Evolutionary conservation across 192 early-diverging fungal species (phyloP).

Genomic region (Coemansia sp.): DNA sequence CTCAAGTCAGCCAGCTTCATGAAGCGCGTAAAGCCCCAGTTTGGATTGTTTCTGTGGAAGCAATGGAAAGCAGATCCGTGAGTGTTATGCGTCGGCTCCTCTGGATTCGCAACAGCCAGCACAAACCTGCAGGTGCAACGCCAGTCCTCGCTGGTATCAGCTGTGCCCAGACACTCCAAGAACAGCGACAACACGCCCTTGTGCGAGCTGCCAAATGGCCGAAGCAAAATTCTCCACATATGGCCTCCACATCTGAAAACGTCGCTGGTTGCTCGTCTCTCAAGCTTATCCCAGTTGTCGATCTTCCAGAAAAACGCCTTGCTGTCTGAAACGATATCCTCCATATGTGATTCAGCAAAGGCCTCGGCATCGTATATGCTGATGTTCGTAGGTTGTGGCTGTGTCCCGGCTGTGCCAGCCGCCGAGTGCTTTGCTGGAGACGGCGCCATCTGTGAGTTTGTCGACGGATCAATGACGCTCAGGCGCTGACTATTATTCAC

Average conservation of each 20-base stretch:
- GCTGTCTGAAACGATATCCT: conserved; percentile 50
- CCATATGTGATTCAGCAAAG: conserved; percentile 46
- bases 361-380: conserved; percentile 50
- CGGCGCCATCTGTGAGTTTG: neutral
- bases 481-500: neutral
- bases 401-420: neutral
- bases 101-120: conserved; percentile 75
- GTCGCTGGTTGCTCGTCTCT: conserved; percentile 46
- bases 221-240: conserved; percentile 81
- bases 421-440: neutral
- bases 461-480: neutral
- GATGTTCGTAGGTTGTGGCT: conserved; percentile 12
- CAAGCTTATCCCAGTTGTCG: conserved; percentile 50
- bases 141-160: conserved; percentile 63
- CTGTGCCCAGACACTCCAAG: conserved; percentile 82
- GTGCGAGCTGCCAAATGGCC: conserved; percentile 84
- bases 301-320: conserved; percentile 54
- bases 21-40: conserved; percentile 97
- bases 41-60: conserved; percentile 78
- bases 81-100: conserved; percentile 68
- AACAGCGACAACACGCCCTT: conserved; percentile 80
- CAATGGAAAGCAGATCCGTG: conserved; percentile 78
- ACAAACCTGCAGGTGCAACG: conserved; percentile 85
- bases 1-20: conserved; percentile 62
- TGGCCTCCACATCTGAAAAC: conserved; percentile 52